Base-by-base conservation (phyloP, 2,329 filamentous ascomycete genomes). In the Ceratocystis albifundus region DNA sequence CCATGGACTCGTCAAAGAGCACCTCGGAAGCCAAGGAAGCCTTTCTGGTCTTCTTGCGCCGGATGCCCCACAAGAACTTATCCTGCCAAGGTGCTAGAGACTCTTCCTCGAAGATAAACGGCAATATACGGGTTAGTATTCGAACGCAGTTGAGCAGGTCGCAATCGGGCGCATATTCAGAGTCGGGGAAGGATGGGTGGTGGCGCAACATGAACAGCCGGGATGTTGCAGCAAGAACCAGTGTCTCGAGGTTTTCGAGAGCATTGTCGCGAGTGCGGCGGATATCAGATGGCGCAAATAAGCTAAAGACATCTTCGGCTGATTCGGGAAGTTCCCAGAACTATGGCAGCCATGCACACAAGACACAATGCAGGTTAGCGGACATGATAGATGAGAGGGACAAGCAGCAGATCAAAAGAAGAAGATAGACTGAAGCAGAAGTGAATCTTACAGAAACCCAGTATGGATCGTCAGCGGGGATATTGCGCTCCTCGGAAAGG, bases 321-420 rank as follows among this genome's bases (percentile, higher is more conserved):
- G 91, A 92, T 76, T 97, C 94, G 69, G 94, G 94, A 55, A 99
- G 86, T 76, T 96, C 90, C 92, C 93, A 97, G 78, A 97, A 97
- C 89, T 96, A 68, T 7, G n/a, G 10, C 10, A 41, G 36, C 36
- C n/a, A 45, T 8, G 28, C 15, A 61, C n/a, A 15, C 48, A 20
- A 53, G 48, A 53, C n/a, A 53, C 48, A n/a, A 20, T 15, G 10
- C n/a, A 20, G 12, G 46, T 63, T 64, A 64, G 46, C n/a, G 30
- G n/a, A 15, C 32, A n/a, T 30, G 57, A 41, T 17, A 50, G 66
- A 57, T 41, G 53, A 55, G 61, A 25, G 65, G 30, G 72, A 62
- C 46, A 12, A 20, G 53, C 64, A 12, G 64, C 15, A 20, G 22
- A 12, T 6, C 61, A n/a, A 66, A n/a, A 28, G 61, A 25, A n/a